These are phyloP conservation scores for Trichoderma atroviride DNA, from an alignment of 2,329 filamentous ascomycete genomes.

Conservation along the genomic window DNA sequence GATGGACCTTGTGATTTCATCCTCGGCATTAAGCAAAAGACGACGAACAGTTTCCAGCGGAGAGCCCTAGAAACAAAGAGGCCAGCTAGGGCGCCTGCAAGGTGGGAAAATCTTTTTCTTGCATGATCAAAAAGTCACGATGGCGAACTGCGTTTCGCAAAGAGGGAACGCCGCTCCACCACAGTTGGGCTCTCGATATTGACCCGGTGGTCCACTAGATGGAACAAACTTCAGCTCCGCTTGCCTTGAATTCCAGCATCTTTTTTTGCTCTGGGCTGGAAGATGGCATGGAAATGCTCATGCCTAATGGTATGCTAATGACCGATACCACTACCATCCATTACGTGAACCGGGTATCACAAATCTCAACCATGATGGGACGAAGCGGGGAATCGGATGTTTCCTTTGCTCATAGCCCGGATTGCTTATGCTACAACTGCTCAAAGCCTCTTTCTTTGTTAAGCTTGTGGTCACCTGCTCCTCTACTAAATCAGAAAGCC, in stretches of 20 bases:
- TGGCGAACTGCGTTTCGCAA: background rate
- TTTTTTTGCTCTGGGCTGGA: background rate
- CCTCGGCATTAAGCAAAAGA: background rate
- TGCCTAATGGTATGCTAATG: background rate
- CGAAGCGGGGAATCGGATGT: background rate
- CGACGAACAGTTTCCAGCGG: background rate
- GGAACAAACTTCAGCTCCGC: background rate
- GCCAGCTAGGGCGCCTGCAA: background rate
- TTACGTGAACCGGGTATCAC: background rate
- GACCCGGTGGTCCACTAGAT: background rate
- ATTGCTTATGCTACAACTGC: background rate
- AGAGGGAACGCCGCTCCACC: background rate
- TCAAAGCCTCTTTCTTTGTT: background rate
- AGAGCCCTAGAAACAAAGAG: background rate
- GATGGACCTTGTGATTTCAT: background rate
- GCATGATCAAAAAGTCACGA: conserved; percentile 17
- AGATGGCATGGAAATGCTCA: background rate
- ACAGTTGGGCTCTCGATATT: background rate
- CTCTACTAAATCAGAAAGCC: background rate
- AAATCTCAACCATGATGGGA: background rate
- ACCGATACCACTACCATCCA: background rate
- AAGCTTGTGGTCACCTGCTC: background rate
- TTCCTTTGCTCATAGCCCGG: background rate
- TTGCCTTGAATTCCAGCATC: background rate
- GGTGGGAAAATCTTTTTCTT: background rate